These are phyloP conservation scores for Typha latifolia DNA, from an alignment of 176 grass and related monocot genomes.

Conservation along the genomic window DNA sequence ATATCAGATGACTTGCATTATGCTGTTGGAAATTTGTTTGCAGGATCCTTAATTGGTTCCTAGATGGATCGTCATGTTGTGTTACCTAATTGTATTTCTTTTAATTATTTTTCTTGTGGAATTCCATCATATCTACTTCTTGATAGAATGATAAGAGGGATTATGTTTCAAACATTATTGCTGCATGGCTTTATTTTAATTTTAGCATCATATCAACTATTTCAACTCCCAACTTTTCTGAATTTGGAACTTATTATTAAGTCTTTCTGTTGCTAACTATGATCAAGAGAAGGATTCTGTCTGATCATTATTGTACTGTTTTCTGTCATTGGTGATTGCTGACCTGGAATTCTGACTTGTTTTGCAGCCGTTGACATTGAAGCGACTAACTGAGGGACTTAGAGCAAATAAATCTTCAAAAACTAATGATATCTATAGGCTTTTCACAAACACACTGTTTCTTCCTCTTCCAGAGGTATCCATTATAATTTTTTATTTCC, in stretches of 20 bases:
- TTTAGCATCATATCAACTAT: background rate
- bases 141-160: background rate
- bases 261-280: background rate
- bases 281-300: background rate
- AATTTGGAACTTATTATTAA: too few relatives aligned
- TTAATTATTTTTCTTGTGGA: too few relatives aligned
- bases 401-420: conserved; percentile 47
- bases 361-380: conserved; percentile 63
- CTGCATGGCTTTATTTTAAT: background rate
- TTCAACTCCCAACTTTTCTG: too few relatives aligned
- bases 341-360: background rate
- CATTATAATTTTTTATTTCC: background rate
- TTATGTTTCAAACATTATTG: background rate
- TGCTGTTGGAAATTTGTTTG: too few relatives aligned
- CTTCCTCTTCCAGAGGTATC: conserved; percentile 73
- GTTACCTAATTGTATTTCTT: too few relatives aligned
- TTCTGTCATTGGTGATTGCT: background rate
- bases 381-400: conserved; percentile 48
- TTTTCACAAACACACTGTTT: conserved; percentile 65
- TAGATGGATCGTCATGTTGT: too few relatives aligned
- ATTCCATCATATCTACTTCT: background rate
- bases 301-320: background rate
- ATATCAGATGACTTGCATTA: too few relatives aligned
- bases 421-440: conserved; percentile 45
- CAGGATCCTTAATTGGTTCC: too few relatives aligned